Percentiles rank a stretch among this genome's conserved stretches.
Conservation (phyloP, 2,329 filamentous ascomycete genomes). For the Aspergillus ruber region DNA sequence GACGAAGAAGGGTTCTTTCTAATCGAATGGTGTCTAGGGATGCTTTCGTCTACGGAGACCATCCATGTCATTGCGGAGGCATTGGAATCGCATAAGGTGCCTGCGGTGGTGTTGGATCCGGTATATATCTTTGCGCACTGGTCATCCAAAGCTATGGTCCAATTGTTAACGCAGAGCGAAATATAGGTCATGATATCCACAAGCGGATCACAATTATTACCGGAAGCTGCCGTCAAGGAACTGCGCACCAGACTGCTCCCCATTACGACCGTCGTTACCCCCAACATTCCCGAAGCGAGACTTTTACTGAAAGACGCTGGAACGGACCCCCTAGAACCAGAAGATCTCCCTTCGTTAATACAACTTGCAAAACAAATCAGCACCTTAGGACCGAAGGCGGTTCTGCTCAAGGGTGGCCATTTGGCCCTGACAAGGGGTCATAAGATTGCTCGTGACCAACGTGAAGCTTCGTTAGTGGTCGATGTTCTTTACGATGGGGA, state of each 20-base stretch:
- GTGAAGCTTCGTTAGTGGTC: slow-evolving; percentile 61
- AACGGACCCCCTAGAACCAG: slow-evolving; percentile 39
- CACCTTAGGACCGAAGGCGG: slow-evolving; percentile 65
- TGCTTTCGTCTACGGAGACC: slow-evolving; percentile 69
- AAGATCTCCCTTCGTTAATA: slow-evolving; percentile 60
- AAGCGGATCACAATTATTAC: slow-evolving; percentile 42
- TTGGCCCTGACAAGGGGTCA: slow-evolving; percentile 64
- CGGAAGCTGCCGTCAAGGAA: slow-evolving; percentile 35
- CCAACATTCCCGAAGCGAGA: slow-evolving; percentile 44
- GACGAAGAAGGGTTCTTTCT: not conserved
- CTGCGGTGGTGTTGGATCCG: slow-evolving; percentile 64
- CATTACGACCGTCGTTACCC: slow-evolving; percentile 41
- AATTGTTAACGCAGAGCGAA: slow-evolving; percentile 9
- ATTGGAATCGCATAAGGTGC: slow-evolving; percentile 52
- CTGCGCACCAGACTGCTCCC: slow-evolving; percentile 38
- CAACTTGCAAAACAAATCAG: slow-evolving; percentile 60
- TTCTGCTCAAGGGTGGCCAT: slow-evolving; percentile 88
- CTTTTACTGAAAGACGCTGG: slow-evolving; percentile 40
- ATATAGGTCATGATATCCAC: slow-evolving; percentile 73
- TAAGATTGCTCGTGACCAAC: slow-evolving; percentile 50
- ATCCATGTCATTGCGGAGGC: slow-evolving; percentile 62
- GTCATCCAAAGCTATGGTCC: not conserved
- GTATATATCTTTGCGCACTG: slow-evolving; percentile 43
- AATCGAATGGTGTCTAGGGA: slow-evolving; percentile 49
- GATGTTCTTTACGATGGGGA: slow-evolving; percentile 67